Evolutionary conservation across 1,284 basidiomycete species (phyloP).

Genomic region (Cutaneotrichosporon sp.): DNA sequence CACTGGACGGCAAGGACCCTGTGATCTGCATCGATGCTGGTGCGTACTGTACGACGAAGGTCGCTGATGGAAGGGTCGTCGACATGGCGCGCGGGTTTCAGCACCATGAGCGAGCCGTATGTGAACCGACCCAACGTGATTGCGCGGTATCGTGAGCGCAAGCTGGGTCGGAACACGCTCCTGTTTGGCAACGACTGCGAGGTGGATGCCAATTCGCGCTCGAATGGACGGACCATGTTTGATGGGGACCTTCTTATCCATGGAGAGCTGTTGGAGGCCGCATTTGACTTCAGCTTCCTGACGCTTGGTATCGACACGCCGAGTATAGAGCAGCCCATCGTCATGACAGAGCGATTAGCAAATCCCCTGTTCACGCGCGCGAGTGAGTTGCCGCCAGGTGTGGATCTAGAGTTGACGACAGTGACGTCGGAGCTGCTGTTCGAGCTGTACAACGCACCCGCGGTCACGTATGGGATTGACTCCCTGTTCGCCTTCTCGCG

Average conservation of each 20-base stretch:
- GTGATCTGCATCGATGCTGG: constrained; percentile 85
- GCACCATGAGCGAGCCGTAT: constrained; percentile 49
- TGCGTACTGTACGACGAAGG: constrained; percentile 17
- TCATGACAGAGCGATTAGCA: constrained; percentile 90
- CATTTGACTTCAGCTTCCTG: constrained; percentile 86
- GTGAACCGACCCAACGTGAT: constrained; percentile 67
- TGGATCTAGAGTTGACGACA: constrained; percentile 32
- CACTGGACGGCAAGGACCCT: constrained; percentile 27
- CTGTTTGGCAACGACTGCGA: constrained; percentile 82
- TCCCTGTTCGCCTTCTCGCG: constrained; percentile 82
- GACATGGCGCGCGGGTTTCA: constrained; percentile 83
- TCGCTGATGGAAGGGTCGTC: constrained; percentile 57
- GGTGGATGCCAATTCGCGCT: constrained; percentile 71
- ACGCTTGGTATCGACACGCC: constrained; percentile 76
- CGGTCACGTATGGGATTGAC: constrained; percentile 84
- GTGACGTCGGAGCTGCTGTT: constrained; percentile 96
- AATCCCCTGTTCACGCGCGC: constrained; percentile 85
- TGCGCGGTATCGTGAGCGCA: constrained; percentile 81
- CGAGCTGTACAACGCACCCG: constrained; percentile 84
- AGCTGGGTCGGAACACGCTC: constrained; percentile 68
- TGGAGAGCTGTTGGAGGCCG: constrained; percentile 86
- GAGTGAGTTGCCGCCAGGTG: constrained; percentile 54
- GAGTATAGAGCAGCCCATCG: constrained; percentile 78
- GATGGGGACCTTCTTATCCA: constrained; percentile 86
- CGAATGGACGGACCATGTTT: constrained; percentile 73